A percentile compares a stretch with the other conserved stretches of the same genome.
phyloP scores from a whole-genome alignment of 2,329 filamentous ascomycete species.

The Exserohilum rostratum region DNA sequence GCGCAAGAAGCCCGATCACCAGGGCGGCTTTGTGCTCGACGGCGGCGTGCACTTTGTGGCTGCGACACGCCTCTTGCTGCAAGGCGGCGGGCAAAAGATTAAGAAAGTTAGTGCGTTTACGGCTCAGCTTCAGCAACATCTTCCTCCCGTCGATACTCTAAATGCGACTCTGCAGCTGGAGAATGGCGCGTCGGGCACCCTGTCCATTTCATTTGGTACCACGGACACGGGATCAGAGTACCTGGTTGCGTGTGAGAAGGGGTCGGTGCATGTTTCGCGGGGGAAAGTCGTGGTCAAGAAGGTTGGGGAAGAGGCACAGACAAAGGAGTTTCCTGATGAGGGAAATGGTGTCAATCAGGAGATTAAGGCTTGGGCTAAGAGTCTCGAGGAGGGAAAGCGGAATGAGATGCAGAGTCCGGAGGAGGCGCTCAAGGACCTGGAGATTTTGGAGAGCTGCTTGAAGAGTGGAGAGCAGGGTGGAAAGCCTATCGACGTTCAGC shows the following conservation, averaged over 20 bases:
- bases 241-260: slow-evolving; percentile 63
- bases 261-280: slow-evolving; percentile 58
- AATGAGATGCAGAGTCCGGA: slow-evolving; percentile 62
- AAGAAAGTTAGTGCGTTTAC: slow-evolving; percentile 62
- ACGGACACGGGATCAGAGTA: slow-evolving; percentile 62
- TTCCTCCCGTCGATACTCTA: slow-evolving; percentile 71
- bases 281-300: slow-evolving; percentile 46
- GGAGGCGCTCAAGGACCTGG: slow-evolving; percentile 66
- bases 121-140: slow-evolving; percentile 59
- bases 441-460: slow-evolving; percentile 56
- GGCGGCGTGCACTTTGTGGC: slow-evolving; percentile 76
- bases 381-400: slow-evolving; percentile 55
- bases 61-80: slow-evolving; percentile 64
- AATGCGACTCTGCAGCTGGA: slow-evolving; percentile 63
- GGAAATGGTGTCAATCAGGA: slow-evolving; percentile 64
- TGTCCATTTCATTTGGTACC: slow-evolving; percentile 64
- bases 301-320: slow-evolving; percentile 38
- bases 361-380: slow-evolving; percentile 65
- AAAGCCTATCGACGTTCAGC: slow-evolving; percentile 32
- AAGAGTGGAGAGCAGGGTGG: slow-evolving; percentile 50
- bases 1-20: slow-evolving; percentile 72
- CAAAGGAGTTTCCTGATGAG: slow-evolving; percentile 56
- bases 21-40: slow-evolving; percentile 79
- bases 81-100: slow-evolving; percentile 51
- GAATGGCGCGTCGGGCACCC: slow-evolving; percentile 62